A percentile compares a stretch with the other conserved stretches of the same genome.
These are phyloP conservation scores for Euptelea pleiosperma DNA, from an alignment of 164 flowering plant species.

Conservation along the genomic window DNA sequence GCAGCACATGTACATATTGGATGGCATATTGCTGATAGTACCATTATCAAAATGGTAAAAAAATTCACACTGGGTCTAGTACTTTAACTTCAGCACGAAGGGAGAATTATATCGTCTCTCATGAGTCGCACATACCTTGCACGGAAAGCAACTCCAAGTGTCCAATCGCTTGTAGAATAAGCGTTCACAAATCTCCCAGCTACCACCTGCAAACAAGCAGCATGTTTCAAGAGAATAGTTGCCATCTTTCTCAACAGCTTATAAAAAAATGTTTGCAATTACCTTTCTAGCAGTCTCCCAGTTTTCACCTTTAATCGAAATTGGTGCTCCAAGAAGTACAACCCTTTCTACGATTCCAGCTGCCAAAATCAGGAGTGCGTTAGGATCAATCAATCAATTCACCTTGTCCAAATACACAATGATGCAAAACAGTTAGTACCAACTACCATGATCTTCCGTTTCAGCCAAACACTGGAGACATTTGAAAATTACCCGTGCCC, in stretches of 20 bases:
- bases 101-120: neutral
- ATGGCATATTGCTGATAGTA: neutral
- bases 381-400: slow-evolving; percentile 4
- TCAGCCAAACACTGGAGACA: slow-evolving; percentile 81
- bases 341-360: slow-evolving; percentile 89
- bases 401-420: neutral
- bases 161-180: slow-evolving; percentile 88
- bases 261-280: slow-evolving; percentile 5
- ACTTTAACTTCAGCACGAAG: neutral
- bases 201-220: slow-evolving; percentile 58
- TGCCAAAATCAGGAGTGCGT: slow-evolving; percentile 22
- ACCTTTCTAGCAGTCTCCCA: slow-evolving; percentile 92
- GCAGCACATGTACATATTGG: neutral
- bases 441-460: slow-evolving; percentile 41
- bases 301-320: slow-evolving; percentile 66
- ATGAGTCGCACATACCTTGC: slow-evolving; percentile 58
- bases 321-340: slow-evolving; percentile 96
- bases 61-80: neutral
- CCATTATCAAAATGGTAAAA: neutral
- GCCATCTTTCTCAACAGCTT: neutral
- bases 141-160: slow-evolving; percentile 91
- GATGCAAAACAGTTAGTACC: neutral
- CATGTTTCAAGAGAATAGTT: neutral
- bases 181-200: slow-evolving; percentile 94
- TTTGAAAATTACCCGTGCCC: slow-evolving; percentile 91